These are phyloP conservation scores for Stenogyne calaminthoides DNA, from an alignment of 305 asterid species.

Conservation along the genomic window DNA sequence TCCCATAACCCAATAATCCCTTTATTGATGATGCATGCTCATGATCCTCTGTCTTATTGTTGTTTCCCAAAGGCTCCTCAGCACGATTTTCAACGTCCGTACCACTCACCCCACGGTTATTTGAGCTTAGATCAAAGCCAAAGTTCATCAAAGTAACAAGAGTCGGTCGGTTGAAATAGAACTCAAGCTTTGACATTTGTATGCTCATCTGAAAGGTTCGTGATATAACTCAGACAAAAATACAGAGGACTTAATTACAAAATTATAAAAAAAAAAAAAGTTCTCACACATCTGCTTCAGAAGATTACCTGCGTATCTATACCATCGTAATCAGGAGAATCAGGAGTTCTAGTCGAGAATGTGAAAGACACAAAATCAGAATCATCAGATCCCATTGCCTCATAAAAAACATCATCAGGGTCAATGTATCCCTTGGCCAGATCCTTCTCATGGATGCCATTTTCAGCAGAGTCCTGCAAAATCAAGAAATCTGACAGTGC, in stretches of 20 bases:
- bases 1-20: constrained; percentile 91
- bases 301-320: constrained; percentile 86
- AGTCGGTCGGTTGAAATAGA: constrained; percentile 95
- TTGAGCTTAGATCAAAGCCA: constrained; percentile 70
- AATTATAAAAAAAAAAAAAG: background rate
- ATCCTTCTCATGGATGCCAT: constrained; percentile 60
- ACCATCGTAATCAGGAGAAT: constrained; percentile 89
- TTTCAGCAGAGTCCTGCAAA: constrained; percentile 67
- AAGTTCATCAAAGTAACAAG: constrained; percentile 90
- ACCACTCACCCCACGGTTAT: constrained; percentile 40
- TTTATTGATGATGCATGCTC: constrained; percentile 59
- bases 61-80: constrained; percentile 48
- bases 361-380: constrained; percentile 91
- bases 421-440: constrained; percentile 38
- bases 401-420: constrained; percentile 73
- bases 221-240: constrained; percentile 29
- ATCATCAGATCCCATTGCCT: constrained; percentile 82
- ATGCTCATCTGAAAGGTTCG: constrained; percentile 76
- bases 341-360: constrained; percentile 65
- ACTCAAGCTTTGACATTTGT: constrained; percentile 94
- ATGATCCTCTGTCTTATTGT: constrained; percentile 66
- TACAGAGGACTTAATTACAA: constrained; percentile 17
- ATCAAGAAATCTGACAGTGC: constrained; percentile 82
- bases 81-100: constrained; percentile 38
- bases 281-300: constrained; percentile 18